A percentile compares a stretch with the other conserved stretches of the same genome.
Conservation (phyloP, 2,329 filamentous ascomycete species). For the Fusarium sp. region DNA sequence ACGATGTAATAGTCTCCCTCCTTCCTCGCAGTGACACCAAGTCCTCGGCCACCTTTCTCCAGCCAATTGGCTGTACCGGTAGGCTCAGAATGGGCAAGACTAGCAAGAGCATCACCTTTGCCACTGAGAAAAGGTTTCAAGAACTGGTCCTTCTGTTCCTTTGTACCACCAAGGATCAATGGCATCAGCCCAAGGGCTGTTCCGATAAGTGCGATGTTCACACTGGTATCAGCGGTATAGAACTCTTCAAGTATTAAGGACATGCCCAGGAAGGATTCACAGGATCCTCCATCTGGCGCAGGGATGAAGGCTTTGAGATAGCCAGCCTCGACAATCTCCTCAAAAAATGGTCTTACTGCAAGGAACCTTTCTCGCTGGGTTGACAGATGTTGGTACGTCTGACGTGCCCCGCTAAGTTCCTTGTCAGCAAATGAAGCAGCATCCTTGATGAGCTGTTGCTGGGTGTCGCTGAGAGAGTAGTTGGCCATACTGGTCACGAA, state of each 20-base stretch:
- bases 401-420: neutral
- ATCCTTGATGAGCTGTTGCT: neutral
- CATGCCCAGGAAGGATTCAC: neutral
- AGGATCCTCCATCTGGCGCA: neutral
- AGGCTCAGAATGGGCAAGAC: slow-evolving; percentile 11
- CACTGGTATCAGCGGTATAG: neutral
- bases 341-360: neutral
- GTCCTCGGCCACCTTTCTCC: neutral
- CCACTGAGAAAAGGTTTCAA: slow-evolving; percentile 5
- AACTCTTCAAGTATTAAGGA: slow-evolving; percentile 1
- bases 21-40: neutral
- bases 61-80: slow-evolving; percentile 8
- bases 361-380: neutral
- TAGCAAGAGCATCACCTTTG: neutral
- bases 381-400: neutral
- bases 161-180: neutral
- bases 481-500: neutral
- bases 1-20: neutral
- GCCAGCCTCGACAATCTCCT: neutral
- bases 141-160: neutral
- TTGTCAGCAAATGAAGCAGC: neutral
- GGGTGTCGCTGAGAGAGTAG: neutral
- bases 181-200: slow-evolving; percentile 13
- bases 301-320: slow-evolving; percentile 9
- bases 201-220: neutral